phyloP scores from a whole-genome alignment of 106 monocot species.

The Gastrodia elata region DNA sequence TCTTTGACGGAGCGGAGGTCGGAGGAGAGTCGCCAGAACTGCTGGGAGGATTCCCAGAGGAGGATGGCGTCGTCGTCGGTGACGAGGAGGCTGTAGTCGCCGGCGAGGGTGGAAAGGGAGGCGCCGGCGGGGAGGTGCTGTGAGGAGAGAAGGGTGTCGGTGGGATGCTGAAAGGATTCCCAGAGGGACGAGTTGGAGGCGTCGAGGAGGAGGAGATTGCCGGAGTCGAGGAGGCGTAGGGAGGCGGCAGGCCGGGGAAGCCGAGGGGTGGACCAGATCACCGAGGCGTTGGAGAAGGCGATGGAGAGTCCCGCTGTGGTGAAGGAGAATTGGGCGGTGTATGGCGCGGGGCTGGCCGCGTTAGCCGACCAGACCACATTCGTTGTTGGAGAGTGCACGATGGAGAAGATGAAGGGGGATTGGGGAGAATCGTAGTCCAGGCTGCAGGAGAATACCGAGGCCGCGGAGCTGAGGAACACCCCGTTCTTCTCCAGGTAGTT shows the following conservation, averaged over 20 bases:
- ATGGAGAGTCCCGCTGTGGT: constrained; percentile 38
- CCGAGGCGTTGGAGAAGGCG: constrained; percentile 14
- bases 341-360: constrained; percentile 19
- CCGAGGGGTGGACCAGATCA: constrained; percentile 56
- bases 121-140: constrained; percentile 39
- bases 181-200: constrained; percentile 49
- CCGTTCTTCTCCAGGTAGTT: constrained; percentile 34
- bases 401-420: constrained; percentile 5
- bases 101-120: constrained; percentile 27
- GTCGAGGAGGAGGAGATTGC: constrained; percentile 68
- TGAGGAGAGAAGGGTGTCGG: constrained; percentile 53
- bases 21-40: constrained; percentile 58
- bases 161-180: constrained; percentile 78
- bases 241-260: constrained; percentile 21
- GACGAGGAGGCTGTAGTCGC: constrained; percentile 38
- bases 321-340: constrained; percentile 33
- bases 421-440: constrained; percentile 21
- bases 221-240: constrained; percentile 57
- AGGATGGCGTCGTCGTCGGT: constrained; percentile 31
- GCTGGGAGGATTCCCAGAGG: constrained; percentile 30
- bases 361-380: constrained; percentile 69
- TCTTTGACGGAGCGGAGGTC: constrained; percentile 35
- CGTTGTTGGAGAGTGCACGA: constrained; percentile 43
- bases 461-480: constrained; percentile 45
- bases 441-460: constrained; percentile 24